These are phyloP conservation scores for Amanita subjunquillea DNA, from an alignment of 768 basidiomycete genomes.

Conservation along the genomic window DNA sequence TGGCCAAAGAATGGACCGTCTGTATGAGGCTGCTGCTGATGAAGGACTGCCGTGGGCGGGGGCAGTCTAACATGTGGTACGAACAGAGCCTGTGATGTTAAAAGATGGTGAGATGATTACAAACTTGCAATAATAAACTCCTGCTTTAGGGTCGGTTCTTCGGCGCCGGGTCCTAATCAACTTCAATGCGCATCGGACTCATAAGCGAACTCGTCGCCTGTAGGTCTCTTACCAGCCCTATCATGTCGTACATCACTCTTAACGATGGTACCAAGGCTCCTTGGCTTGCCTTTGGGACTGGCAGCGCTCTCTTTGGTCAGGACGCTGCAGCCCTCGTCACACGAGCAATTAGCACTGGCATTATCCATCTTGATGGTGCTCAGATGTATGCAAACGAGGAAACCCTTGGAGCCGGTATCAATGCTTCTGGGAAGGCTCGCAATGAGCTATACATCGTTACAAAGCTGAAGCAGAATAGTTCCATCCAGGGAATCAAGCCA, in stretches of 20 bases:
- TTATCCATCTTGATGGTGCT: slow-evolving; percentile 58
- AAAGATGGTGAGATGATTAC: slow-evolving; percentile 35
- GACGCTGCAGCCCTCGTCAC: slow-evolving; percentile 31
- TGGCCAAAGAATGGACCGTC: slow-evolving; percentile 55
- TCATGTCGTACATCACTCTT: slow-evolving; percentile 23
- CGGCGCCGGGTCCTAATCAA: neutral
- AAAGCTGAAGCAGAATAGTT: slow-evolving; percentile 34
- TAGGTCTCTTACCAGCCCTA: neutral
- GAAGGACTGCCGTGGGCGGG: slow-evolving; percentile 30
- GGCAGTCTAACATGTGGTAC: slow-evolving; percentile 50
- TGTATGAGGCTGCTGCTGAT: slow-evolving; percentile 52
- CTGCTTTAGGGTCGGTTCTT: slow-evolving; percentile 36
- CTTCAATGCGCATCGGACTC: too few relatives aligned
- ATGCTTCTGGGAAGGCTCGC: slow-evolving; percentile 37
- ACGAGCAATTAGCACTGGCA: slow-evolving; percentile 42
- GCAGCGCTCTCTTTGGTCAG: slow-evolving; percentile 37
- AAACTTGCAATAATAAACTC: slow-evolving; percentile 6
- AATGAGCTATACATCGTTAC: slow-evolving; percentile 54
- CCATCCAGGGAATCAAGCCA: slow-evolving; percentile 35
- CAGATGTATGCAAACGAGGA: slow-evolving; percentile 50
- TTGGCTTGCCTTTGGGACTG: slow-evolving; percentile 54
- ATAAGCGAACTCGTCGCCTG: neutral
- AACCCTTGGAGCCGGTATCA: slow-evolving; percentile 39
- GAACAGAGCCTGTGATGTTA: slow-evolving; percentile 47
- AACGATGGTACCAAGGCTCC: slow-evolving; percentile 47